Base-by-base conservation (phyloP, 306 rosid genomes). In the Vicia faba region DNA sequence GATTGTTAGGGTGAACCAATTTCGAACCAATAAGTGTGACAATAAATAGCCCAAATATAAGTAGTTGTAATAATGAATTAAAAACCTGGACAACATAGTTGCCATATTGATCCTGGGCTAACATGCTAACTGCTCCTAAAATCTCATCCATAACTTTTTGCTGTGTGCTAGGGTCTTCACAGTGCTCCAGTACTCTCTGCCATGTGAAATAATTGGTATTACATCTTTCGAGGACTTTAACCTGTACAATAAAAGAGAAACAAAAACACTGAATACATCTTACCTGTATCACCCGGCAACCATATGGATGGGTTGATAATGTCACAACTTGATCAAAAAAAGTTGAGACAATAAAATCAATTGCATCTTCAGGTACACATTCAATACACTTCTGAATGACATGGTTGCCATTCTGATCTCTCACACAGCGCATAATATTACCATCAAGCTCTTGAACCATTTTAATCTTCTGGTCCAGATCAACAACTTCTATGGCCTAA, bases 341-440 rank as follows among this genome's bases (percentile, higher is more conserved):
- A 7, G 96, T 86, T 14, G 96, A 89, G 63, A 93, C 83, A 76
- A 93, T 93, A 70, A 93, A 93, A 51, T 76, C 45, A 64, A 88
- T 84, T 35, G 77, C 85, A 69, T 77, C 82, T 59, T 81, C 85
- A 50, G 82, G 82, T 38, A 76, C 84, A 19, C 93, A 88, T 83
- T 93, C 98, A 59, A 93, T 93, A 74, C 98, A 89, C 71, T 89
- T 93, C 77, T 93, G 97, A 70, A 93, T 80, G 54, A 93, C 98
- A 77, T 93, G 98, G 79, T 93, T 93, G 38, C 98, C 98, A 75
- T 93, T 93, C 79, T 93, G 98, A 85, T 93, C 98, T n/a, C 97
- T 95, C 4, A 93, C 97, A 74, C 98, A 89, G 48, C 96, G 98
- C 95, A 89, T 93, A 33, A 93, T 55, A 66, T 85, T 80, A 29